Evolutionary conservation across 2,329 filamentous ascomycete species (phyloP), one percentile per base, ranked within the genome.

Genomic region (Fusarium redolens): DNA sequence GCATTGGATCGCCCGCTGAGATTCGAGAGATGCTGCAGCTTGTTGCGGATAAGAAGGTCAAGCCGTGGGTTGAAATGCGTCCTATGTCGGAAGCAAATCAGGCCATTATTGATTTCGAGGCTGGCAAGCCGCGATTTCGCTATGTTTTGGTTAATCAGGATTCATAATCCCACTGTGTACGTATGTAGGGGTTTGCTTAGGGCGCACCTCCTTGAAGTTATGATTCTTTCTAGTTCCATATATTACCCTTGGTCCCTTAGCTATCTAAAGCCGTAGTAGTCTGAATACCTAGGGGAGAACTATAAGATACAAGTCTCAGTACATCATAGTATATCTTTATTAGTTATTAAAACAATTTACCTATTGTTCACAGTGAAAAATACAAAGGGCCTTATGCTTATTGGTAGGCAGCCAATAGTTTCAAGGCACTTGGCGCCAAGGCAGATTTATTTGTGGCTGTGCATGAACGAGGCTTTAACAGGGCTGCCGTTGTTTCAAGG

Each of bases 1-100:
- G 78, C 40, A 80, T 89, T 72, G 87, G 88, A 1, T 83, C 82
- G 18, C 88, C 89, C 0, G 78, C 79, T n/a, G 86, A 91, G 75
- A 90, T 91, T 45, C 81, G 84, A 40, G 86, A 89, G 69, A 91
- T 91, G 88, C 78, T 91, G 59, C 73, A 86, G 61, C 83, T 91
- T 52, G 88, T 87, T 4, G 88, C 85, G 0, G 83, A 89, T 54
- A 87, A 90, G 76, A 81, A 83, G 0, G 80, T 91, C 13, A 85
- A 86, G 78, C 86, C 88, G 2, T 89, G 87, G 86, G 84, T 90
- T 31, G 83, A 90, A 74, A 80, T 83, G 76, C 80, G 86, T 59
- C 84, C 85, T 0, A 86, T 91, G 85, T 85, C 82, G 61, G 85
- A 88, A 33, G 86, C 86, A 1, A 91, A 90, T 73, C 77, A 86